Evolutionary conservation across 768 basidiomycete species (phyloP).

Genomic region (Psilocybe cubensis): DNA sequence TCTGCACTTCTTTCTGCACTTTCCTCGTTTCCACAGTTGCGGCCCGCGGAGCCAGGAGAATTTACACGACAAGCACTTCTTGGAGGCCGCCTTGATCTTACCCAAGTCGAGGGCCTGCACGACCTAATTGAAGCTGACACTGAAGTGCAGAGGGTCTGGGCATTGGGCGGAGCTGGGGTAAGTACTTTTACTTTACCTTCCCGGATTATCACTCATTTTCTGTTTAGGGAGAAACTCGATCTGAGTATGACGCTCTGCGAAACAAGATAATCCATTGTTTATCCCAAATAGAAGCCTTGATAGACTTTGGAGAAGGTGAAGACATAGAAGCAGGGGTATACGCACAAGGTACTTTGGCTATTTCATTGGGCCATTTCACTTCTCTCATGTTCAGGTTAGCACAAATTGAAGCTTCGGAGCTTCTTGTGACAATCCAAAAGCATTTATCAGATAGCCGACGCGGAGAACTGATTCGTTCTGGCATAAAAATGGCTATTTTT

Average conservation of each 20-base stretch:
- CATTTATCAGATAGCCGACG: constrained; percentile 73
- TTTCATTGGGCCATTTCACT: background rate
- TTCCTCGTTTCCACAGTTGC: constrained; percentile 59
- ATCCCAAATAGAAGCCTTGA: constrained; percentile 83
- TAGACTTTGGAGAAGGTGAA: constrained; percentile 94
- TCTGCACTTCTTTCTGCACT: constrained; percentile 70
- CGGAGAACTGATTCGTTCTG: constrained; percentile 84
- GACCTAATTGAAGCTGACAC: constrained; percentile 92
- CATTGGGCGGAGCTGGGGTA: constrained; percentile 71
- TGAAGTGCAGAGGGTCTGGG: constrained; percentile 76
- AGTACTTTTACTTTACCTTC: constrained; percentile 28
- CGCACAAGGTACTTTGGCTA: constrained; percentile 63
- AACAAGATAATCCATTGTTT: constrained; percentile 70
- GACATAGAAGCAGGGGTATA: constrained; percentile 85
- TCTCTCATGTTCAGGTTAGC: constrained; percentile 34
- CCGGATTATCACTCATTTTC: constrained; percentile 3
- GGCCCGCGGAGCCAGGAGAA: constrained; percentile 86
- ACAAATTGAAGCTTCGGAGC: constrained; percentile 45
- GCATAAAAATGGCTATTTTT: constrained; percentile 85
- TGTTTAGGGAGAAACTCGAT: constrained; percentile 61
- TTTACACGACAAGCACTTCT: constrained; percentile 86
- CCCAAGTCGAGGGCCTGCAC: constrained; percentile 86
- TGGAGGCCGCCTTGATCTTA: constrained; percentile 81
- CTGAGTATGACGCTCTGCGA: constrained; percentile 67
- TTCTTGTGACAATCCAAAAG: constrained; percentile 53